Base-by-base conservation (phyloP, 495 filamentous ascomycete genomes). In the Pyrenopolyporus hunteri region DNA sequence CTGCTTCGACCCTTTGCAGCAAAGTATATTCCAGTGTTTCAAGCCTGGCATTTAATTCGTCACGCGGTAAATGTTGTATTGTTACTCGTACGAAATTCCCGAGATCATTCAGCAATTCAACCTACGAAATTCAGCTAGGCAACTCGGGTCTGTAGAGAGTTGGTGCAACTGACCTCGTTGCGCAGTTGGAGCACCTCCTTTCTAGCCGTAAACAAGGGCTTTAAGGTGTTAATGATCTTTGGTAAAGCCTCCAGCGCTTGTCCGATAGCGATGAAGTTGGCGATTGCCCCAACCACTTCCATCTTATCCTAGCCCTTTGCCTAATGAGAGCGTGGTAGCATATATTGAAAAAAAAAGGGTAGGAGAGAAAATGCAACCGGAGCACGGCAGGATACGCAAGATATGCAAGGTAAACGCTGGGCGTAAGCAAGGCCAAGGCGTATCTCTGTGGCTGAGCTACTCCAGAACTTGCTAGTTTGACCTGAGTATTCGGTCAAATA, bases 261-360 rank as follows among this genome's bases (percentile, higher is more conserved):
- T 1, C 58, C 63, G 40, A 69, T 63, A 1, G 66, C 54, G n/a
- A 69, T 53, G 17, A 69, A 57, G 45, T 63, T 67, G 8, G 49
- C 66, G 20, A 60, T 25, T 3, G 55, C 48, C 19, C 37, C 23
- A 14, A 67, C 1, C 8, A 43, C 53, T 2, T 69, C 66, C 65
- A 68, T 68, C 4, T 42, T 42, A 16, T 13, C 14, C 13, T 14
- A 14, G 22, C n/a, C n/a, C n/a, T n/a, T n/a, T n/a, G n/a, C n/a
- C n/a, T n/a, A n/a, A n/a, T n/a, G n/a, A n/a, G n/a, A n/a, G n/a
- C n/a, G n/a, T n/a, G n/a, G n/a, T n/a, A n/a, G n/a, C n/a, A n/a
- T n/a, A n/a, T n/a, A n/a, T n/a, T n/a, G n/a, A n/a, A n/a, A n/a
- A n/a, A n/a, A n/a, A n/a, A n/a, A n/a, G n/a, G n/a, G n/a, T n/a